Base-by-base conservation (phyloP, 2,329 filamentous ascomycete genomes). In the Exophiala bonariae region DNA sequence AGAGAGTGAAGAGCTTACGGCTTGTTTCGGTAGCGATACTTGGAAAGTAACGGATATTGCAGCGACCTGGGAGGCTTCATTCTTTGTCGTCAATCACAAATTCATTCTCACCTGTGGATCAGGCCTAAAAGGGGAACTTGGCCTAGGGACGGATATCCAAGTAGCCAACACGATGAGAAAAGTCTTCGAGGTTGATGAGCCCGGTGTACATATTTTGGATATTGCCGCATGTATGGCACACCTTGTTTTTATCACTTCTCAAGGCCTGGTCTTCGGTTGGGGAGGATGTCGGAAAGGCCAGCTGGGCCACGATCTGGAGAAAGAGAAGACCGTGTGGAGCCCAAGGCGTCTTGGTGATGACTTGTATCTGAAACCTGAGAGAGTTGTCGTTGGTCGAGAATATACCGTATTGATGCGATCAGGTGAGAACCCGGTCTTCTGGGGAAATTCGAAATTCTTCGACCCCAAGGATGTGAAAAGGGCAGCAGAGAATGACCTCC, bases 261-360 rank as follows among this genome's bases (percentile, higher is more conserved):
- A 86, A 62, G 92, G 91, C 0, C 77, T 86, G 13, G 83, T 85
- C 1, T 95, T 87, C 63, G 91, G 89, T 2, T 97, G 92, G 92
- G 93, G 93, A 0, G 88, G 83, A 59, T 85, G 87, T 11, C 80
- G 89, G 18, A 93, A 96, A 63, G 88, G 88, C 0, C 92, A 99
- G 64, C 70, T 95, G 1, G 91, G 90, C 1, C 67, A 72, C 33
- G 77, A 78, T 0, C 69, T 70, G 20, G 72, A 70, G 4, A 56
- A 46, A 0, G 63, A 69, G 7, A 71, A 68, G 36, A 66, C 83
- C 20, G 63, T 85, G 2, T 76, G 79, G 68, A 61, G 61, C 13
- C 89, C 89, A 4, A 72, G 79, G 8, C 83, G 75, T 65, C 76
- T 95, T 17, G 68, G 71, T 13, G 69, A 71, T 2, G 65, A 80